A percentile compares a stretch with the other conserved stretches of the same genome.
Conservation (phyloP, 2,329 filamentous ascomycete genomes). For the Penicillium glabrum region DNA sequence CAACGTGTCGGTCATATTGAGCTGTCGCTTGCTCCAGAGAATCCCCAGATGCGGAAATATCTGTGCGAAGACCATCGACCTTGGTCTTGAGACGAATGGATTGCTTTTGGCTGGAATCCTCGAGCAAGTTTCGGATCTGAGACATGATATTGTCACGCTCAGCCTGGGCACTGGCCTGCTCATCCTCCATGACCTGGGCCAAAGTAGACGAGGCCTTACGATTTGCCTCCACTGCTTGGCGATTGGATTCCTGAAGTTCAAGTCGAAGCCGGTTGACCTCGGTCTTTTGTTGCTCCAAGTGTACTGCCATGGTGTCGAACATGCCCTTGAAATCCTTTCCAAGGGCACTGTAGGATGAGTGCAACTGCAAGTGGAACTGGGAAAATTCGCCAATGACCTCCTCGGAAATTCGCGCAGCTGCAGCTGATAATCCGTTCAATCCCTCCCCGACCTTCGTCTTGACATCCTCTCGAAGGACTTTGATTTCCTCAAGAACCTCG, state of each 20-base stretch:
- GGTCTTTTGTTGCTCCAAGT: conserved; percentile 71
- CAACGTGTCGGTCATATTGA: conserved; percentile 70
- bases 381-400: conserved; percentile 85
- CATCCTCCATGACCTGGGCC: conserved; percentile 70
- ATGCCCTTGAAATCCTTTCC: conserved; percentile 82
- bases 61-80: conserved; percentile 62
- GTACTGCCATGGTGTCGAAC: conserved; percentile 76
- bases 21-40: conserved; percentile 65
- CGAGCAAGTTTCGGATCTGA: conserved; percentile 77
- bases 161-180: conserved; percentile 68
- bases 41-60: conserved; percentile 64
- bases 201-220: conserved; percentile 65
- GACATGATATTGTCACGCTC: conserved; percentile 73
- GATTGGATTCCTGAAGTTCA: conserved; percentile 70
- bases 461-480: conserved; percentile 81
- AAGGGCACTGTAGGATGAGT: conserved; percentile 77
- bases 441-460: conserved; percentile 84
- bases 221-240: conserved; percentile 67
- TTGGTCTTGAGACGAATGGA: conserved; percentile 67
- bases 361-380: conserved; percentile 78
- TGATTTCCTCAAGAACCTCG: conserved; percentile 86
- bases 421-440: conserved; percentile 75
- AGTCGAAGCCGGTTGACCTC: conserved; percentile 72
- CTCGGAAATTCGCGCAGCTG: conserved; percentile 83
- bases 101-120: conserved; percentile 70